Evolutionary conservation across 1,139 yeast genomes (phyloP).

Genomic region (Suhomyces yuchorum): DNA sequence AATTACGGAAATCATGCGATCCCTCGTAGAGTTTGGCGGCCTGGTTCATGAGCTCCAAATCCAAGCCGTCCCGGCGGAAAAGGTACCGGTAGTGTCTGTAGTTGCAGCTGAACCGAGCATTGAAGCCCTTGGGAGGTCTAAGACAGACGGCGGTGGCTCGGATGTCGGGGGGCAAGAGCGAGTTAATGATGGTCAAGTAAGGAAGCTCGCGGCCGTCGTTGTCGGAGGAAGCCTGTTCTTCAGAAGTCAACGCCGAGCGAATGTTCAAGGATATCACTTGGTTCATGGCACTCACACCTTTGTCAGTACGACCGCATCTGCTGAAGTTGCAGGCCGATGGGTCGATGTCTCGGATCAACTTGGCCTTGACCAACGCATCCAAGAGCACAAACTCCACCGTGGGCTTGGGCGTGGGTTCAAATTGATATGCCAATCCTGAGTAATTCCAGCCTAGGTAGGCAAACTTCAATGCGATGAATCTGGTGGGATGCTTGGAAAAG

Average conservation of each 20-base stretch:
- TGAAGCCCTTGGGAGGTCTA: conserved; percentile 79
- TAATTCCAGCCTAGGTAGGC: conserved; percentile 94
- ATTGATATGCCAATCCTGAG: conserved; percentile 85
- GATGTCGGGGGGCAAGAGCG: conserved; percentile 77
- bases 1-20: conserved; percentile 87
- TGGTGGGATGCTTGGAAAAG: conserved; percentile 62
- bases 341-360: conserved; percentile 59
- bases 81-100: conserved; percentile 84
- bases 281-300: conserved; percentile 95
- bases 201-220: conserved; percentile 73
- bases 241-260: conserved; percentile 61
- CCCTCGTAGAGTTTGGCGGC: conserved; percentile 75
- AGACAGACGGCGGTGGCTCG: conserved; percentile 80
- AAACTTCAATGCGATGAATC: conserved; percentile 78
- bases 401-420: conserved; percentile 72
- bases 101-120: conserved; percentile 89
- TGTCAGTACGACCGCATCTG: conserved; percentile 95
- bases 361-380: conserved; percentile 68
- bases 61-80: conserved; percentile 57
- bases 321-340: conserved; percentile 73
- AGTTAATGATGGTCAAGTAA: conserved; percentile 73
- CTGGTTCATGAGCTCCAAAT: conserved; percentile 63
- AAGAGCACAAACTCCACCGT: conserved; percentile 83
- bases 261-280: conserved; percentile 85
- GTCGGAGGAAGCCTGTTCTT: conserved; percentile 57